Conservation (phyloP, 2,329 filamentous ascomycete genomes). For the Paraconiothyrium sp. region DNA sequence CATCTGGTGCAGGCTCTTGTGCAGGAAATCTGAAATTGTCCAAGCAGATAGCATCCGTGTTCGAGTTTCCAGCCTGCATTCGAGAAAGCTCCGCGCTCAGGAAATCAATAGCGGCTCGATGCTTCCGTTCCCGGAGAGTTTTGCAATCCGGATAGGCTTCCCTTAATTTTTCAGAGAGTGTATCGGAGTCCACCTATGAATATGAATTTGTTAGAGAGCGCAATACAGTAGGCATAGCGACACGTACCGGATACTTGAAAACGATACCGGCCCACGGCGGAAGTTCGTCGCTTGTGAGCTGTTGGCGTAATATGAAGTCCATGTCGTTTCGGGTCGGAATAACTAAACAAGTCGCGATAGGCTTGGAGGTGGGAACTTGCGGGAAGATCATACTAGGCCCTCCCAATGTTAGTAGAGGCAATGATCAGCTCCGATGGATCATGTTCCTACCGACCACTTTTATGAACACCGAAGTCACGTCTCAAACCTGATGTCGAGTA, state of each 20-base stretch:
- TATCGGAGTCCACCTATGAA: conserved; percentile 35
- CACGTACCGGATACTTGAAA: conserved; percentile 25
- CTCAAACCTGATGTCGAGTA: background rate
- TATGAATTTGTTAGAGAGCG: background rate
- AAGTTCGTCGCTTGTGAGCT: conserved; percentile 31
- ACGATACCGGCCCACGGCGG: conserved; percentile 39
- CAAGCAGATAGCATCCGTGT: background rate
- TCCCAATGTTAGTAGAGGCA: no score
- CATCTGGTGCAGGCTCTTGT: conserved; percentile 10
- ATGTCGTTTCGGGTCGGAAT: conserved; percentile 7
- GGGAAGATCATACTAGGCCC: background rate
- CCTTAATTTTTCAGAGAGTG: conserved; percentile 33
- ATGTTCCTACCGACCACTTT: background rate
- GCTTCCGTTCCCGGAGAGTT: conserved; percentile 36
- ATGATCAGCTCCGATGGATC: background rate
- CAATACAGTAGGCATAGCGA: background rate
- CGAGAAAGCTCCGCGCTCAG: conserved; percentile 31
- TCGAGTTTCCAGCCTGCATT: conserved; percentile 25
- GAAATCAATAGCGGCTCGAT: conserved; percentile 40
- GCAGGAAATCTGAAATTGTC: background rate
- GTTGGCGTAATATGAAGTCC: conserved; percentile 28
- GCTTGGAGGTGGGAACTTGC: background rate
- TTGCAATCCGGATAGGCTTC: conserved; percentile 28
- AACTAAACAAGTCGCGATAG: background rate
- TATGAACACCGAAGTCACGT: background rate